A percentile compares a stretch with the other conserved stretches of the same genome.
phyloP scores from a whole-genome alignment of 2,329 filamentous ascomycete genomes.

The Diaporthe caulivora region DNA sequence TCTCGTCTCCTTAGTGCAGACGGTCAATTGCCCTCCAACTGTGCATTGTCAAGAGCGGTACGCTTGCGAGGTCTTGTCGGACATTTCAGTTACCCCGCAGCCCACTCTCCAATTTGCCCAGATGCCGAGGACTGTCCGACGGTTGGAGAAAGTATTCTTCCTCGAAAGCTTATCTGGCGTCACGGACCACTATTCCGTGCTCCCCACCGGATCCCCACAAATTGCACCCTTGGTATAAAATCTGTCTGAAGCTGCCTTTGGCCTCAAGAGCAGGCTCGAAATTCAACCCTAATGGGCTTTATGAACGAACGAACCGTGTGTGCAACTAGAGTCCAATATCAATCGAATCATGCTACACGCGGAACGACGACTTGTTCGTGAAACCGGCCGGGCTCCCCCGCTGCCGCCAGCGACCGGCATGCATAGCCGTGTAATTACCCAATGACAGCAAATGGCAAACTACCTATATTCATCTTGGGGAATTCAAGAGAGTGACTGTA shows the following conservation, averaged over 20 bases:
- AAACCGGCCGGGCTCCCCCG: neutral
- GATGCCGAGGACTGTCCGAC: conserved; percentile 20
- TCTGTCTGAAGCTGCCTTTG: neutral
- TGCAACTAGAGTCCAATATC: too few relatives aligned
- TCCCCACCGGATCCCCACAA: conserved; percentile 10
- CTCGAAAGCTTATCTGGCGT: conserved; percentile 10
- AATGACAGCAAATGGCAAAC: neutral
- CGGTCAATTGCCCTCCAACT: neutral
- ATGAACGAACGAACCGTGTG: too few relatives aligned
- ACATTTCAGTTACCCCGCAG: neutral
- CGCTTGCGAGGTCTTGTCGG: neutral
- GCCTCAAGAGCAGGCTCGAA: too few relatives aligned
- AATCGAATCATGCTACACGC: too few relatives aligned
- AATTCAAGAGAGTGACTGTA: neutral
- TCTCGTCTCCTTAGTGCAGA: too few relatives aligned
- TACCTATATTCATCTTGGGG: neutral
- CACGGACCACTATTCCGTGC: neutral
- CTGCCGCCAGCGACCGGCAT: neutral
- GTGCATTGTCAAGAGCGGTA: neutral
- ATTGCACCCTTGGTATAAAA: neutral
- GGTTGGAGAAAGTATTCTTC: conserved; percentile 1
- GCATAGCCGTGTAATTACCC: conserved; percentile 1
- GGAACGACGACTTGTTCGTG: neutral
- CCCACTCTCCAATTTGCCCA: neutral
- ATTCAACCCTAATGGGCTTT: too few relatives aligned